These are phyloP conservation scores for Inga laurina DNA, from an alignment of 306 rosid genomes.

Conservation along the genomic window DNA sequence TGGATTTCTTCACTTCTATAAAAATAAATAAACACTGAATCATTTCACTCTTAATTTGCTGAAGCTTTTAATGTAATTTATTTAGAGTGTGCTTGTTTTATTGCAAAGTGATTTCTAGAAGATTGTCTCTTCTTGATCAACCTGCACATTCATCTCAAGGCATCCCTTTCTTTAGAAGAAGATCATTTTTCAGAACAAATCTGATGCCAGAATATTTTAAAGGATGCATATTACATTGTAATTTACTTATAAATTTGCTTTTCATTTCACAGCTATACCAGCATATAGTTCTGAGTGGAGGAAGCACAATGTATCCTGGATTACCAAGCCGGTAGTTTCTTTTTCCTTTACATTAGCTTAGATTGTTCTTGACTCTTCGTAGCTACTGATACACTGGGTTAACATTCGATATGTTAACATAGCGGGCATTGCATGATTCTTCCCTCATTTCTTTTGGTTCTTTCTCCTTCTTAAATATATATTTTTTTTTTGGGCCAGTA, in stretches of 20 bases:
- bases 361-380: conserved; percentile 27
- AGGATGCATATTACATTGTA: background rate
- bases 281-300: conserved; percentile 98
- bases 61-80: background rate
- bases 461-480: background rate
- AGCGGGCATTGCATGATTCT: conserved; percentile 18
- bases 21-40: background rate
- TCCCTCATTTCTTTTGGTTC: conserved; percentile 20
- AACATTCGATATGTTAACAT: conserved; percentile 7
- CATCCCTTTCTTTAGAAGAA: background rate
- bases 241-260: conserved; percentile 6
- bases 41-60: background rate
- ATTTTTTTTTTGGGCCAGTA: no score
- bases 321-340: conserved; percentile 89
- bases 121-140: background rate
- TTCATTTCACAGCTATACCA: conserved; percentile 85
- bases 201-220: background rate
- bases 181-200: background rate
- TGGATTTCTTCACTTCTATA: background rate
- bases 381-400: conserved; percentile 9
- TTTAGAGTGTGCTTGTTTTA: background rate
- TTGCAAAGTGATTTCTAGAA: background rate
- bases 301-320: conserved; percentile 99
- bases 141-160: background rate
- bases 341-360: conserved; percentile 37